phyloP scores from a whole-genome alignment of 1,284 basidiomycete genomes.

The Cryptococcus maquisensis region DNA sequence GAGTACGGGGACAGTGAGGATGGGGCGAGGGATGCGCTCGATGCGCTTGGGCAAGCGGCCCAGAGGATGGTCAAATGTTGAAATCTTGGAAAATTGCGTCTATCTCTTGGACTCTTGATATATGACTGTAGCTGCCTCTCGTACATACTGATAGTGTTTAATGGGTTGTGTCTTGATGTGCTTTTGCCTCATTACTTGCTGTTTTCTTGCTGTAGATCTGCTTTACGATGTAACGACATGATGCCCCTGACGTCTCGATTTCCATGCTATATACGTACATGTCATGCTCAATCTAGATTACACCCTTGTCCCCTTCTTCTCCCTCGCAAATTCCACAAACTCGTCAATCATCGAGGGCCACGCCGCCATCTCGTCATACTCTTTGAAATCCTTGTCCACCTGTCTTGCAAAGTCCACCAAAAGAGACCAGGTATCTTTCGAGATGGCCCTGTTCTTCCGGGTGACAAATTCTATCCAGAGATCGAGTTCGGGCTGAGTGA shows the following conservation, averaged over 20 bases:
- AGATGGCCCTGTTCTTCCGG: slow-evolving; percentile 74
- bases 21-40: slow-evolving; percentile 5
- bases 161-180: not conserved
- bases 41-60: slow-evolving; percentile 12
- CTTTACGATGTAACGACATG: no score
- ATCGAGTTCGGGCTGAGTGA: slow-evolving; percentile 63
- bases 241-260: no score
- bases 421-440: slow-evolving; percentile 92
- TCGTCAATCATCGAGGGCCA: slow-evolving; percentile 51
- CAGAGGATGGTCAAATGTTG: not conserved
- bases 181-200: not conserved
- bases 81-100: no score
- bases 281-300: no score
- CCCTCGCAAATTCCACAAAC: slow-evolving; percentile 46
- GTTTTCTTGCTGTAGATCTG: no score
- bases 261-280: no score
- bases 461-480: slow-evolving; percentile 80
- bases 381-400: slow-evolving; percentile 73
- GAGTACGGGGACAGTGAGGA: slow-evolving; percentile 7
- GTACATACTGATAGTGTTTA: no score
- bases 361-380: slow-evolving; percentile 75
- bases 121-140: no score
- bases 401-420: slow-evolving; percentile 62
- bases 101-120: no score
- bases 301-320: not conserved